Base-by-base conservation (phyloP, 768 basidiomycete species). In the Suillus fuscotomentosus region DNA sequence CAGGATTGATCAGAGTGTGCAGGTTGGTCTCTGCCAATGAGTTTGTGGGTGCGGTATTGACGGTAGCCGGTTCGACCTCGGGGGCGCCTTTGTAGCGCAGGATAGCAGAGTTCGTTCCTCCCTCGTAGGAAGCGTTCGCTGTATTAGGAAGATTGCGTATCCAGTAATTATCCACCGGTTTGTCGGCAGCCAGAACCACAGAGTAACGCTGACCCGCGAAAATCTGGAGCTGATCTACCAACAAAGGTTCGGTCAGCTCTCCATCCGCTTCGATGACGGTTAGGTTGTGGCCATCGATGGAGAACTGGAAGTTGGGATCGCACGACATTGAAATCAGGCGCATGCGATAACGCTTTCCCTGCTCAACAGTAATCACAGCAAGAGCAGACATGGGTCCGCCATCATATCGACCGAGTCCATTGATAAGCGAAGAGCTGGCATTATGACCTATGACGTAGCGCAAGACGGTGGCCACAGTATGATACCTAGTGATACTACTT, bases 341-440 rank as follows among this genome's bases (percentile, higher is more conserved):
- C 66, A 72, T 67, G 27, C 76, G 70, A 67, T 76, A 80, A 15
- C 78, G 70, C 38, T 68, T 70, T 5, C 72, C 72, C 0, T 22
- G 38, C 34, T 63, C 56, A 17, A 79, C n/a, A 70, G 71, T 76
- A 60, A 81, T 66, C 1, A 79, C 70, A 1, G 77, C 65, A 5
- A 79, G 70, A 1, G 73, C 66, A 9, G 64, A 66, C 1, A 57
- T 42, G 9, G 75, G 70, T n/a, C 76, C 77, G 36, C 72, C 71
- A 75, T 59, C 48, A 64, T 74, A 81, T 34, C 83, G 80, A n/a
- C 85, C 85, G 13, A 76, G 72, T 2, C 84, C 84, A 61, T 85
- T 85, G 66, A 85, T 82, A 17, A 84, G 67, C 0, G 79, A 79
- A 3, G 79, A 62, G 63, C 77, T 75, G 0, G 77, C 63, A 47